Evolutionary conservation across 495 filamentous ascomycete genomes (phyloP).

Genomic region (Copromyces sp.): DNA sequence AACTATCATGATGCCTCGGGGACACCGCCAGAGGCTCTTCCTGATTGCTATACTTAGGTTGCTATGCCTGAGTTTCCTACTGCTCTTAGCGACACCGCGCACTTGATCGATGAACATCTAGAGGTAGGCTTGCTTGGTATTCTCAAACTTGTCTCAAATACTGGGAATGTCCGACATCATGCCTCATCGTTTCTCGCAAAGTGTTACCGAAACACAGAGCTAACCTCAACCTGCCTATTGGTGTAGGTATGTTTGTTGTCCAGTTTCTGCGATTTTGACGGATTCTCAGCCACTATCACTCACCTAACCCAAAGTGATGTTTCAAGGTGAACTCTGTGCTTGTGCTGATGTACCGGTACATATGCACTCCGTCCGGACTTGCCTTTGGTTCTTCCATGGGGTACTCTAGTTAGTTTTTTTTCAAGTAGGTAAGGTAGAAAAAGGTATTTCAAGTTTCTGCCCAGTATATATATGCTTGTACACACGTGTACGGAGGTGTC

Average conservation of each 20-base stretch:
- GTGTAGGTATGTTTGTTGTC: neutral
- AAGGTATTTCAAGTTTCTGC: neutral
- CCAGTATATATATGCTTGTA: neutral
- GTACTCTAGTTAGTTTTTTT: neutral
- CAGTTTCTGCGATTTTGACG: neutral
- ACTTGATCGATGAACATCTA: neutral
- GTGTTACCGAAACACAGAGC: neutral
- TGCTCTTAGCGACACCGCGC: neutral
- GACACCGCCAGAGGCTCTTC: neutral
- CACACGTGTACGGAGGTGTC: no score
- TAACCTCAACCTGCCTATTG: neutral
- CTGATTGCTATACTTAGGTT: neutral
- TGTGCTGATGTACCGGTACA: no score
- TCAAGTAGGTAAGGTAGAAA: neutral
- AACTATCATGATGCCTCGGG: neutral
- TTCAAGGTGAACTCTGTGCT: neutral
- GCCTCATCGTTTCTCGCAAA: neutral
- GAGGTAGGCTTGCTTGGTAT: neutral
- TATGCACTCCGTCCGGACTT: neutral
- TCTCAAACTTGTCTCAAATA: neutral
- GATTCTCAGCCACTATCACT: neutral
- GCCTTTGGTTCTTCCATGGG: neutral
- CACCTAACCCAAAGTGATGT: neutral
- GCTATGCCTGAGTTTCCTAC: neutral
- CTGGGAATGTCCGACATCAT: neutral